Conservation (phyloP, 768 basidiomycete species). For the Leccinum disarticulatum region DNA sequence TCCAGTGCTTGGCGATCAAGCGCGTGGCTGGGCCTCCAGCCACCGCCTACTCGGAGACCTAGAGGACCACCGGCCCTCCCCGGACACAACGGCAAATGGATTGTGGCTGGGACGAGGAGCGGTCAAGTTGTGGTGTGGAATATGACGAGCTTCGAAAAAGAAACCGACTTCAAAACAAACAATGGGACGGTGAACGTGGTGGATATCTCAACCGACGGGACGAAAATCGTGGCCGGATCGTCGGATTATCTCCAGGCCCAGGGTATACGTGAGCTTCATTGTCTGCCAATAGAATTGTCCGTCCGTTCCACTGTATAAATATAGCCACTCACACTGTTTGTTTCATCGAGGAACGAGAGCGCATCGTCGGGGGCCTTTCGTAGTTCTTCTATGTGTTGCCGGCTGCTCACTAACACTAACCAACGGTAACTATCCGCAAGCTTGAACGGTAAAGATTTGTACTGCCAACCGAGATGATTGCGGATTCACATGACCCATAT, state of each 20-base stretch:
- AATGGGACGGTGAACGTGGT: too few relatives aligned
- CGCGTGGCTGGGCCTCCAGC: too few relatives aligned
- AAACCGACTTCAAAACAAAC: too few relatives aligned
- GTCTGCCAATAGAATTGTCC: slow-evolving; percentile 22
- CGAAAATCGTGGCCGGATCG: too few relatives aligned
- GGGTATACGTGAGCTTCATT: slow-evolving; percentile 39
- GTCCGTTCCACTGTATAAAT: neutral
- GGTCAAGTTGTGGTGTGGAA: too few relatives aligned
- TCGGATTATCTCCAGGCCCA: slow-evolving; percentile 31
- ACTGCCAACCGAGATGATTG: slow-evolving; percentile 17
- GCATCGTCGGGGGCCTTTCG: slow-evolving; percentile 39
- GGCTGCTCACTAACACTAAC: slow-evolving; percentile 38
- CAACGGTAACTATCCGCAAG: slow-evolving; percentile 34
- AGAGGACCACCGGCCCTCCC: too few relatives aligned
- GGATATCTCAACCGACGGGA: too few relatives aligned
- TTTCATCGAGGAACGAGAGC: slow-evolving; percentile 37
- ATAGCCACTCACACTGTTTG: slow-evolving; percentile 32
- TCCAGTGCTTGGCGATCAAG: too few relatives aligned
- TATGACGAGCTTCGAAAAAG: too few relatives aligned
- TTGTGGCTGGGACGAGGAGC: too few relatives aligned
- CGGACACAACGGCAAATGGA: too few relatives aligned
- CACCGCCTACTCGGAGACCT: too few relatives aligned
- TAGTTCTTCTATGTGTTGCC: slow-evolving; percentile 39
- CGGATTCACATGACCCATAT: neutral
- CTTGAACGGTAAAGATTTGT: slow-evolving; percentile 32